These are phyloP conservation scores for Piper longum DNA, from an alignment of 164 flowering plant genomes.

Conservation along the genomic window DNA sequence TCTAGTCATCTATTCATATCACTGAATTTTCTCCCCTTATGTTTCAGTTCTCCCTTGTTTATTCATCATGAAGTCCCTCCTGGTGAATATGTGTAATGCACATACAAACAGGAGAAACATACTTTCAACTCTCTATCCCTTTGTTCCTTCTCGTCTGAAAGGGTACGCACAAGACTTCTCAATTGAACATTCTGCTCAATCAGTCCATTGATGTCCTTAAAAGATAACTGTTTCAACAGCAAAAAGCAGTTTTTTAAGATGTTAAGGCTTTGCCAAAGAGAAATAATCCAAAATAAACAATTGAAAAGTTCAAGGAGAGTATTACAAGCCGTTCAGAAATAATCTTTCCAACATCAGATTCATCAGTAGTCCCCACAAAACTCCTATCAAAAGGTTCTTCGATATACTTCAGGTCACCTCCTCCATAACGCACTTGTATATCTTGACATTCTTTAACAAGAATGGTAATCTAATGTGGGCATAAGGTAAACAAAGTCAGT, in stretches of 20 bases:
- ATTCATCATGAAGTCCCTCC: background rate
- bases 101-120: background rate
- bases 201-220: slow-evolving; percentile 74
- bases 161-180: slow-evolving; percentile 65
- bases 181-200: slow-evolving; percentile 95
- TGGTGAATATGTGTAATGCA: background rate
- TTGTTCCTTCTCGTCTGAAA: slow-evolving; percentile 53
- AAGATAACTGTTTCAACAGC: slow-evolving; percentile 41
- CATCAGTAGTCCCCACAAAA: slow-evolving; percentile 16
- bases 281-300: background rate
- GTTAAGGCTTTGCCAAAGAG: background rate
- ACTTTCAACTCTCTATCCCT: slow-evolving; percentile 59
- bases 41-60: too few relatives aligned
- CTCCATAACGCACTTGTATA: slow-evolving; percentile 74
- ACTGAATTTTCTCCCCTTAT: background rate
- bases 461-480: slow-evolving; percentile 44
- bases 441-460: slow-evolving; percentile 92
- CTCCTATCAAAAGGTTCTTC: slow-evolving; percentile 13
- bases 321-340: slow-evolving; percentile 36
- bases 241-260: background rate
- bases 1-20: too few relatives aligned
- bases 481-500: background rate
- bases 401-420: slow-evolving; percentile 12
- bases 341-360: slow-evolving; percentile 39
- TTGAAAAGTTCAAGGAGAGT: slow-evolving; percentile 1